Percentiles rank a stretch among this genome's conserved stretches.
phyloP scores from a whole-genome alignment of 2,329 filamentous ascomycete genomes.

The Aureobasidium melanogenum region DNA sequence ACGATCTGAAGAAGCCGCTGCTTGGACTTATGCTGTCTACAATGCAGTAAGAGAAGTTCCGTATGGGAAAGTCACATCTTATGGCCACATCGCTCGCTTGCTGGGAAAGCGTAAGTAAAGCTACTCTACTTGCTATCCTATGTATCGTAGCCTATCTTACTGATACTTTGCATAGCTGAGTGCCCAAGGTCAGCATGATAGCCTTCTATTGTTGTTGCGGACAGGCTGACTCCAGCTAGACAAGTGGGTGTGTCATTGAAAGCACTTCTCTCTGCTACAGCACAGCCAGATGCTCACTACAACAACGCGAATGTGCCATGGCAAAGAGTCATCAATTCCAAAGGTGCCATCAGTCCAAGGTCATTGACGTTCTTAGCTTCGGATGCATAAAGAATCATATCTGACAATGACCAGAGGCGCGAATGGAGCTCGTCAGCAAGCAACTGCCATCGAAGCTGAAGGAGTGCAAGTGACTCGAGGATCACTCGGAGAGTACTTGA shows the following conservation, averaged over 20 bases:
- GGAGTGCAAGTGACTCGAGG: conserved; percentile 39
- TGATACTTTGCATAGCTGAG: conserved; percentile 29
- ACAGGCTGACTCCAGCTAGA: conserved; percentile 28
- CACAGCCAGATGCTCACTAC: conserved; percentile 43
- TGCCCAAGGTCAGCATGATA: conserved; percentile 35
- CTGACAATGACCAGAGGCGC: conserved; percentile 24
- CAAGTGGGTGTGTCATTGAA: conserved; percentile 90
- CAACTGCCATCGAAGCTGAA: conserved; percentile 36
- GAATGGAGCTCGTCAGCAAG: conserved; percentile 38
- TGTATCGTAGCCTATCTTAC: not conserved
- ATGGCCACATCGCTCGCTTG: conserved; percentile 69
- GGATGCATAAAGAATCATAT: not conserved
- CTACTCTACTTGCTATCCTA: not conserved
- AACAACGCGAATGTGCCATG: conserved; percentile 78
- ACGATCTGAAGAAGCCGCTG: conserved; percentile 62
- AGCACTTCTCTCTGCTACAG: conserved; percentile 54
- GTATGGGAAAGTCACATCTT: conserved; percentile 72
- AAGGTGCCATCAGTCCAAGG: conserved; percentile 79
- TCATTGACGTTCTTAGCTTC: conserved; percentile 31
- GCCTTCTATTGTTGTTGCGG: not conserved
- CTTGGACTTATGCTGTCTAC: conserved; percentile 74
- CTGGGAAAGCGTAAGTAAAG: conserved; percentile 58
- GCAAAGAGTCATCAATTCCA: conserved; percentile 87
- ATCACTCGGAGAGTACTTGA: conserved; percentile 37
- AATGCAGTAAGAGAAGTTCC: conserved; percentile 79